phyloP scores from a whole-genome alignment of 2,329 filamentous ascomycete genomes.

The Alternaria solani region DNA sequence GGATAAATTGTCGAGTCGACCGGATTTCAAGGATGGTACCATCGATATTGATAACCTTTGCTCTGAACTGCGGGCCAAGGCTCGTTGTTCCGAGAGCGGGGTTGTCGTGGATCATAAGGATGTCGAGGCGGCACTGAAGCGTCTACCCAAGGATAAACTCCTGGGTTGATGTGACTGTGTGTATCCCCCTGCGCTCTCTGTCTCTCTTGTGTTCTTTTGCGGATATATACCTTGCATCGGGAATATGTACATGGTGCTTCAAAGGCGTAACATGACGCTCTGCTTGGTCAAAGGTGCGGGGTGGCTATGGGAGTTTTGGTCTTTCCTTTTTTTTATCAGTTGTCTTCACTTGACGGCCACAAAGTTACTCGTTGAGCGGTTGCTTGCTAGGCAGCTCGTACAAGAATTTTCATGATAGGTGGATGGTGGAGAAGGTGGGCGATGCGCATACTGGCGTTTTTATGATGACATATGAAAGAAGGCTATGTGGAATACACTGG shows the following conservation, averaged over 20 bases:
- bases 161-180: too few relatives aligned
- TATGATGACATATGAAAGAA: background rate
- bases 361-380: conserved; percentile 9
- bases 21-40: conserved; percentile 87
- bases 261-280: too few relatives aligned
- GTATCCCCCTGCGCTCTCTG: too few relatives aligned
- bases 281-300: too few relatives aligned
- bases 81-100: conserved; percentile 89
- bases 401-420: too few relatives aligned
- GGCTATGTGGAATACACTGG: background rate
- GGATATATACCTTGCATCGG: background rate
- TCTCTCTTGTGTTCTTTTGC: too few relatives aligned
- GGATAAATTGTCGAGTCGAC: conserved; percentile 88
- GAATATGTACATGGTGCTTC: background rate
- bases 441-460: conserved; percentile 2
- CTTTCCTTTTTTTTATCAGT: too few relatives aligned
- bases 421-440: background rate
- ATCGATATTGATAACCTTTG: conserved; percentile 95
- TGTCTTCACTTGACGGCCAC: too few relatives aligned
- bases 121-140: conserved; percentile 71
- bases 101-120: conserved; percentile 89
- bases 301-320: too few relatives aligned
- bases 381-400: background rate
- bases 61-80: conserved; percentile 91
- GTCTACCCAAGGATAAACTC: conserved; percentile 48